Percentiles rank a stretch among this genome's conserved stretches.
phyloP scores from a whole-genome alignment of 2,329 filamentous ascomycete species.

The Microcyclosporella mali region DNA sequence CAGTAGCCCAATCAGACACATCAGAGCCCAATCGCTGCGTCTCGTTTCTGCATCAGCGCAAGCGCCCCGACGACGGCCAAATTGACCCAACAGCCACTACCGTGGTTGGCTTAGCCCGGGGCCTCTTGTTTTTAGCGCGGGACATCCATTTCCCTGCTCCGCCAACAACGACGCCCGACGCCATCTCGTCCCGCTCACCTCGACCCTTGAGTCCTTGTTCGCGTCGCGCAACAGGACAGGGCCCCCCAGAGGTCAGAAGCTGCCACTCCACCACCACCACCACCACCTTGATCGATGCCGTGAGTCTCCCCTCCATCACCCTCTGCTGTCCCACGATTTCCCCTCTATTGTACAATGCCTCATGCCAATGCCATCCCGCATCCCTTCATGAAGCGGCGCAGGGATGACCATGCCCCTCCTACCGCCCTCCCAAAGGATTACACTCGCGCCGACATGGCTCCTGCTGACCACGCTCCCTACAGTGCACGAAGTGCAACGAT shows the following conservation, averaged over 20 bases:
- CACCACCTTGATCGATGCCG: conserved; percentile 19
- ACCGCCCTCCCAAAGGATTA: conserved; percentile 2
- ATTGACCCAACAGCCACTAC: too few species aligned
- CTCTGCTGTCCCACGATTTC: conserved; percentile 2
- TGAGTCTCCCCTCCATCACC: conserved; percentile 12
- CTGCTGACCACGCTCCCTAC: conserved; percentile 16
- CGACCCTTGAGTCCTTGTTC: conserved; percentile 11
- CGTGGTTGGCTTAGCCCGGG: too few species aligned
- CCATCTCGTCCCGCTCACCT: too few species aligned
- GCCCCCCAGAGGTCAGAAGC: conserved; percentile 9
- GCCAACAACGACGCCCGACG: too few species aligned
- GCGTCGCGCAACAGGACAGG: conserved; percentile 17
- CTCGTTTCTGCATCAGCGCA: too few species aligned
- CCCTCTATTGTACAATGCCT: conserved; percentile 1
- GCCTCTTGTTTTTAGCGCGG: too few species aligned
- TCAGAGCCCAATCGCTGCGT: too few species aligned
- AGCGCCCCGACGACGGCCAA: too few species aligned
- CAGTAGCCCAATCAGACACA: too few species aligned
- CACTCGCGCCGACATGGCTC: neutral
- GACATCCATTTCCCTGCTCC: too few species aligned
- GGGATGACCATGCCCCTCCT: conserved; percentile 8
- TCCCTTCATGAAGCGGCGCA: conserved; percentile 14
- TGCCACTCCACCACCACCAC: conserved; percentile 16
- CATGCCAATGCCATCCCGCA: conserved; percentile 17
- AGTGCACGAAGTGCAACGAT: conserved; percentile 21